Conservation (phyloP, 2,329 filamentous ascomycete genomes). For the Aspergillus quadrilineatus region DNA sequence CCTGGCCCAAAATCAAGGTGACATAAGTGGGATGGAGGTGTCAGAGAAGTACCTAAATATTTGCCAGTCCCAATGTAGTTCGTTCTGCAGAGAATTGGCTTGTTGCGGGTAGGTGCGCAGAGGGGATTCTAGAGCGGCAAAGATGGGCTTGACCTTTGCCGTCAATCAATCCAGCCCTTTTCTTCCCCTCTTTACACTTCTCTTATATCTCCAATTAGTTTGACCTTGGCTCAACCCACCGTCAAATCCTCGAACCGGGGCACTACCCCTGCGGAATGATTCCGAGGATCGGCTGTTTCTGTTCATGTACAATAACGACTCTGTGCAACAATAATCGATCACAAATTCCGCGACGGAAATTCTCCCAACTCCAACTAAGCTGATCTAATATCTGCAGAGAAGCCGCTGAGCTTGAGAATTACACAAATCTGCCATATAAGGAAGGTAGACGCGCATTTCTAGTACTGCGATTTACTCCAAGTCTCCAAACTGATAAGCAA, state of each 20-base stretch:
- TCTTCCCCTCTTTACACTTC: neutral
- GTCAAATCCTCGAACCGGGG: neutral
- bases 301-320: neutral
- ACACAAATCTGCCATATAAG: neutral
- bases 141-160: neutral
- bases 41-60: slow-evolving; percentile 29
- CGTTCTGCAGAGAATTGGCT: slow-evolving; percentile 52
- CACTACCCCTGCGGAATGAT: slow-evolving; percentile 1
- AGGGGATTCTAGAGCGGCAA: neutral
- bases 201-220: neutral
- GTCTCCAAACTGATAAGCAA: slow-evolving; percentile 4
- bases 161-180: neutral
- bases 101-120: slow-evolving; percentile 46
- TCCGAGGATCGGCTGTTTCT: neutral
- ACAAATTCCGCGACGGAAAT: too few relatives aligned
- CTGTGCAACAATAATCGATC: neutral
- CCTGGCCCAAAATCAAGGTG: slow-evolving; percentile 5
- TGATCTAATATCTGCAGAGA: neutral
- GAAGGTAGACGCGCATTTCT: neutral
- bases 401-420: neutral
- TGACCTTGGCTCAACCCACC: neutral
- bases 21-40: slow-evolving; percentile 6
- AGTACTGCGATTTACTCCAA: neutral
- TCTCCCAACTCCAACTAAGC: neutral
- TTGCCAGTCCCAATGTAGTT: slow-evolving; percentile 56